Evolutionary conservation across 495 filamentous ascomycete species (phyloP), one percentile per base, ranked within the genome.

Genomic region (Penicillium roqueforti): DNA sequence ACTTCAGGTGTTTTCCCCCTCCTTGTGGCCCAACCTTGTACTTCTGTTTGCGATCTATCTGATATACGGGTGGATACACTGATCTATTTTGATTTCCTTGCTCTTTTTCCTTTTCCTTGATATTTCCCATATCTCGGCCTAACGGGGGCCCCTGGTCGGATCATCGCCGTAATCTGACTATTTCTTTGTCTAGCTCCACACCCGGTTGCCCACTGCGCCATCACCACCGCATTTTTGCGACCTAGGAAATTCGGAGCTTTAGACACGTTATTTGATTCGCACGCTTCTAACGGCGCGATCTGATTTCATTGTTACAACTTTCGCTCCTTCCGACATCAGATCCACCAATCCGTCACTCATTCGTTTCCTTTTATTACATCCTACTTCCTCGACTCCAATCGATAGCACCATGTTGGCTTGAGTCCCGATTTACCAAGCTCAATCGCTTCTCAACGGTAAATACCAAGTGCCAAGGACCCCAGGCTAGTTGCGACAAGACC

Each of bases 111-210:
- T 40, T 43, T n/a, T 42, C 8, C 37, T n/a, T 47, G 8, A 48
- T 58, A 47, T 38, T 25, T 47, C 29, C 29, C 43, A 22, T 40
- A 36, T 16, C 37, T 53, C 48, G 45, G 41, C 16, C 38, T n/a
- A 44, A 47, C 43, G 20, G 29, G 39, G 20, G 25, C 48, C 49
- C 53, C 56, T 50, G 42, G 38, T 57, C 54, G 37, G 55, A 56
- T 63, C 60, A 42, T 54, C 49, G 23, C 23, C 19, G 36, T 42
- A 38, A 57, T 60, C 63, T 66, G 43, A 59, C 43, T 43, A 48
- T 57, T 63, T 63, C 42, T 59, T 59, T 59, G 53, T 58, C 47
- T 56, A 48, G 60, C 63, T 61, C 60, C 63, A 63, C 57, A 25
- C 41, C 51, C n/a, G 39, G 22, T 37, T 32, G 36, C 37, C 51